phyloP scores from a whole-genome alignment of 164 flowering plant species.

The Nymphaea colorata region DNA sequence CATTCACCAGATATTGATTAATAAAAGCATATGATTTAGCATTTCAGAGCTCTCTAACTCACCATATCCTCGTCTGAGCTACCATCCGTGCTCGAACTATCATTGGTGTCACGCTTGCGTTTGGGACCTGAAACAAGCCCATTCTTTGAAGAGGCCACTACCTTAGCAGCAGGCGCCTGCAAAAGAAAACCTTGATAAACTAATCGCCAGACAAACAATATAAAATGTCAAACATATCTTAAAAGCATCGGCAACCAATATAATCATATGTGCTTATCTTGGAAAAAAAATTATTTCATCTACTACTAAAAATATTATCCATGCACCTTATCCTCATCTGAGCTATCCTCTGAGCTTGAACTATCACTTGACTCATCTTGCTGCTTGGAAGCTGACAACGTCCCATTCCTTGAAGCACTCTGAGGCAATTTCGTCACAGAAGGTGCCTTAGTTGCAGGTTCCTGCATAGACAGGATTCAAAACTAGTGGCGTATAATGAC shows the following conservation, averaged over 20 bases:
- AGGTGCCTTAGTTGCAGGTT: constrained; percentile 9
- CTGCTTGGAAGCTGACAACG: constrained; percentile 16
- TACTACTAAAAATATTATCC: too few relatives aligned
- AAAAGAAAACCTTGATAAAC: background rate
- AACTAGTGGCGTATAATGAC: too few relatives aligned
- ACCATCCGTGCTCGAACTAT: background rate
- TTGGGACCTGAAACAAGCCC: constrained; percentile 12
- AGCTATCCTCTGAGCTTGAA: constrained; percentile 15
- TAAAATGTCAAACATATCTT: too few relatives aligned
- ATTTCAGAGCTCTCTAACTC: background rate
- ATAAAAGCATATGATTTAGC: background rate
- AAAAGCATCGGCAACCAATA: too few relatives aligned
- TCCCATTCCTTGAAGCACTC: constrained; percentile 13
- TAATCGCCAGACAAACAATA: too few relatives aligned
- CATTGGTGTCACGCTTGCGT: constrained; percentile 14
- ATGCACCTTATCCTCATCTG: constrained; percentile 16
- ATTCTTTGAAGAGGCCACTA: constrained; percentile 15
- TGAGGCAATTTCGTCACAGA: constrained; percentile 11
- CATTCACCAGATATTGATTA: too few relatives aligned
- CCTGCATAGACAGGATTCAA: constrained; percentile 6
- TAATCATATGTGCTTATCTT: too few relatives aligned
- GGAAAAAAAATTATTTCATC: too few relatives aligned
- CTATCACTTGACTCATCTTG: constrained; percentile 19
- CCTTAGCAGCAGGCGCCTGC: constrained; percentile 15
- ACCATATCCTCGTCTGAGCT: too few relatives aligned